These are phyloP conservation scores for Fusarium domesticum DNA, from an alignment of 2,329 filamentous ascomycete species.

Conservation along the genomic window DNA sequence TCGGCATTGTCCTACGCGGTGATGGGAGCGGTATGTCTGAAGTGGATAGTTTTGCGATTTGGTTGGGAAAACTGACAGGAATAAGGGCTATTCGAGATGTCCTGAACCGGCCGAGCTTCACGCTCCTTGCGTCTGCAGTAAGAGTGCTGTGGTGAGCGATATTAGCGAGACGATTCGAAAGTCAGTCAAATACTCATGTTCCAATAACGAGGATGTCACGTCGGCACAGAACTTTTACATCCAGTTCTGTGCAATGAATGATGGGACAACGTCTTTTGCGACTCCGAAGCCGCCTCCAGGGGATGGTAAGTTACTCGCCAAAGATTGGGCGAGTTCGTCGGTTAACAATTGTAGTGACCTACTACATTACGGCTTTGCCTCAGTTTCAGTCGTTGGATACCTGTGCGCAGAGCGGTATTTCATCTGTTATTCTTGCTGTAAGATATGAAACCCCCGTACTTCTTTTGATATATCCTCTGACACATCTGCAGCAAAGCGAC, in stretches of 20 bases:
- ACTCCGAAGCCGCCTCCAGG: conserved; percentile 46
- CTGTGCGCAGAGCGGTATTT: conserved; percentile 46
- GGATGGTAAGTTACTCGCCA: conserved; percentile 42
- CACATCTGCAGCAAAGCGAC: conserved; percentile 27
- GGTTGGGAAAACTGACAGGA: conserved; percentile 2
- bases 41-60: background rate
- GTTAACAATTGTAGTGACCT: conserved; percentile 42
- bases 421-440: conserved; percentile 42
- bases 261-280: conserved; percentile 50
- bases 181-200: conserved; percentile 44
- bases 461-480: background rate
- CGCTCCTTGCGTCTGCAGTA: conserved; percentile 52
- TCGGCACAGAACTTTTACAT: conserved; percentile 50
- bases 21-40: conserved; percentile 26
- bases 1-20: conserved; percentile 32
- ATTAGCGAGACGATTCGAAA: conserved; percentile 44
- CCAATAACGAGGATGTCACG: conserved; percentile 43
- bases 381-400: conserved; percentile 43
- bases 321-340: too few species aligned
- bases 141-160: conserved; percentile 45
- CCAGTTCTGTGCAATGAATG: conserved; percentile 50
- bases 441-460: conserved; percentile 4
- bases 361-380: conserved; percentile 52
- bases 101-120: conserved; percentile 40
- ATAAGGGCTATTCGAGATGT: conserved; percentile 29